A percentile compares a stretch with the other conserved stretches of the same genome.
Conservation (phyloP, 2,329 filamentous ascomycete genomes). For the Alternaria metachromatica region DNA sequence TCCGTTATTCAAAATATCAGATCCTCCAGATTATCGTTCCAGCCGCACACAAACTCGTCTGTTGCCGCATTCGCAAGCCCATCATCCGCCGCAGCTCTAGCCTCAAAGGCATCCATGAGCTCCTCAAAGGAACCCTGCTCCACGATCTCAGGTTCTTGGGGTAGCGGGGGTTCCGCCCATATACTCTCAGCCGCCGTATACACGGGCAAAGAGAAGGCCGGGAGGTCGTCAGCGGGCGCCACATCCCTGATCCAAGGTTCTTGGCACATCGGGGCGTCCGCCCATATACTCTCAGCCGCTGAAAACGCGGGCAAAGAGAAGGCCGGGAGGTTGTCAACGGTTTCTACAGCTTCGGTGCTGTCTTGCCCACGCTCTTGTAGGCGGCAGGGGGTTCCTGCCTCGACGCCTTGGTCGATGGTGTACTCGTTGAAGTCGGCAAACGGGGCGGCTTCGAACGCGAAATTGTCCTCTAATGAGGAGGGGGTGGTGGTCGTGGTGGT, state of each 20-base stretch:
- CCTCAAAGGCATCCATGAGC: background rate
- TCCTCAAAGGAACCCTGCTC: background rate
- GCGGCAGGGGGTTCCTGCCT: background rate
- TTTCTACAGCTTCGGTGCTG: background rate
- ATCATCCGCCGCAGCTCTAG: background rate
- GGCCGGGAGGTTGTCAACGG: background rate
- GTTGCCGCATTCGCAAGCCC: background rate
- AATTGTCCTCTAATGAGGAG: background rate
- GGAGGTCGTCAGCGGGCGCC: background rate
- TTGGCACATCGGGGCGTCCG: background rate
- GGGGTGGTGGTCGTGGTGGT: too few species aligned
- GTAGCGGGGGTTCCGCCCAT: background rate
- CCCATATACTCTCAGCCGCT: background rate
- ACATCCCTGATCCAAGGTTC: background rate
- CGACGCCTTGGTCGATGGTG: background rate
- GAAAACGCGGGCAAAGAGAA: background rate
- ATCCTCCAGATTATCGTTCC: background rate
- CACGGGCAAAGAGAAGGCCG: too few species aligned
- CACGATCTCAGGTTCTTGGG: background rate
- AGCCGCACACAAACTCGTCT: background rate
- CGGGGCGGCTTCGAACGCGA: background rate
- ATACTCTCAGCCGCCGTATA: background rate
- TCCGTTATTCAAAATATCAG: background rate
- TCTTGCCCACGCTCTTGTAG: background rate
- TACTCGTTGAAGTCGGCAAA: background rate